Evolutionary conservation across 176 grass and related monocot species (phyloP).

Genomic region (Oryza meyeriana): DNA sequence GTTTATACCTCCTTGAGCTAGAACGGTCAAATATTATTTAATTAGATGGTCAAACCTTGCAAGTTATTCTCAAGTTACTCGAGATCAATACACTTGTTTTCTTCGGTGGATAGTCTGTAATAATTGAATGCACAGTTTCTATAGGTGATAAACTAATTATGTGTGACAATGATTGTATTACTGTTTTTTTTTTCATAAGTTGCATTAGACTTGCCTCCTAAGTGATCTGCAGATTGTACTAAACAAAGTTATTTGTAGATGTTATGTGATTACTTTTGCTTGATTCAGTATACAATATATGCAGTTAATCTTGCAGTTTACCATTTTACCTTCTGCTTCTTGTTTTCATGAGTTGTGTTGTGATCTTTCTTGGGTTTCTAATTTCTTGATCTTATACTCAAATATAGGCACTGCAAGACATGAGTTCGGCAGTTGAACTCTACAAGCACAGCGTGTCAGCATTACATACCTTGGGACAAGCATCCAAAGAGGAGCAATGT

Average conservation of each 20-base stretch:
- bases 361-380: conserved; percentile 12
- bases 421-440: conserved; percentile 45
- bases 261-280: not conserved
- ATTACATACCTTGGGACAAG: conserved; percentile 33
- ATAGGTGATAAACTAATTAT: not conserved
- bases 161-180: not conserved
- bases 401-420: conserved; percentile 37
- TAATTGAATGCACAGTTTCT: not conserved
- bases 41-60: not conserved
- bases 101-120: not conserved
- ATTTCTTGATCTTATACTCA: conserved; percentile 8
- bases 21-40: too few relatives aligned
- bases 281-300: not conserved
- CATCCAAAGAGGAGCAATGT: conserved; percentile 49
- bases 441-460: conserved; percentile 44
- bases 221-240: not conserved
- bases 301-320: conserved; percentile 5
- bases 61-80: not conserved
- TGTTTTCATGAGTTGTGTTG: not conserved
- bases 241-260: not conserved
- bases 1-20: not conserved
- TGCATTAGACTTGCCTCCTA: not conserved
- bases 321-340: not conserved
- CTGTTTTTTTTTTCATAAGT: not conserved
- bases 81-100: not conserved